A percentile compares a stretch with the other conserved stretches of the same genome.
phyloP scores from a whole-genome alignment of 805 yeast genomes.

The Saccharomycopsis lassenensis region DNA sequence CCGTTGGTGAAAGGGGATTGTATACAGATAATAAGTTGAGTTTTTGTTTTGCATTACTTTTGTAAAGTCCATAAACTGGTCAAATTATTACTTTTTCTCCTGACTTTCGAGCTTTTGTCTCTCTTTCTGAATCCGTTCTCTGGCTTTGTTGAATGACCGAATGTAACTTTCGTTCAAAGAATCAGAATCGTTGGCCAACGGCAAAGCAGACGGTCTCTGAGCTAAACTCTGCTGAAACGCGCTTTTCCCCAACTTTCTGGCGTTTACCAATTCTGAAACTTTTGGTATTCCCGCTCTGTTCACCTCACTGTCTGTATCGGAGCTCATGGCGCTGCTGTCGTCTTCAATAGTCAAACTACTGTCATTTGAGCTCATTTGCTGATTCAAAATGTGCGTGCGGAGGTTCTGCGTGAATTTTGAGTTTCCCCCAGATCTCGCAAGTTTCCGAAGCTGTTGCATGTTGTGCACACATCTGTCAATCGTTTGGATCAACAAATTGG shows the following conservation, averaged over 20 bases:
- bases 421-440: constrained; percentile 9
- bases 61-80: neutral
- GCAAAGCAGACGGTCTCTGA: constrained; percentile 15
- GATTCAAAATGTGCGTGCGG: constrained; percentile 11
- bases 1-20: constrained; percentile 17
- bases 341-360: neutral
- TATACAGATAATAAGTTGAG: too few species aligned
- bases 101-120: constrained; percentile 1
- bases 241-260: constrained; percentile 12
- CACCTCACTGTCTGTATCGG: neutral
- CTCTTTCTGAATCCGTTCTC: constrained; percentile 9
- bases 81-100: neutral
- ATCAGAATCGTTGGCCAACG: constrained; percentile 11
- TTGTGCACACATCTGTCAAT: constrained; percentile 75
- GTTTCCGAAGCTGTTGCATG: constrained; percentile 17
- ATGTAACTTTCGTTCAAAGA: constrained; percentile 15
- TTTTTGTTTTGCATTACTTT: neutral
- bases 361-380: constrained; percentile 2
- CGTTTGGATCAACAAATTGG: constrained; percentile 72
- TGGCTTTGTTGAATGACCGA: constrained; percentile 14
- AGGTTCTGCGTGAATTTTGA: constrained; percentile 12
- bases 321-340: neutral
- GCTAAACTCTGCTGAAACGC: constrained; percentile 16
- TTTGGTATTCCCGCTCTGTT: constrained; percentile 11
- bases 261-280: constrained; percentile 16